These are phyloP conservation scores for Dendrothele bispora DNA, from an alignment of 768 basidiomycete species.

Conservation along the genomic window DNA sequence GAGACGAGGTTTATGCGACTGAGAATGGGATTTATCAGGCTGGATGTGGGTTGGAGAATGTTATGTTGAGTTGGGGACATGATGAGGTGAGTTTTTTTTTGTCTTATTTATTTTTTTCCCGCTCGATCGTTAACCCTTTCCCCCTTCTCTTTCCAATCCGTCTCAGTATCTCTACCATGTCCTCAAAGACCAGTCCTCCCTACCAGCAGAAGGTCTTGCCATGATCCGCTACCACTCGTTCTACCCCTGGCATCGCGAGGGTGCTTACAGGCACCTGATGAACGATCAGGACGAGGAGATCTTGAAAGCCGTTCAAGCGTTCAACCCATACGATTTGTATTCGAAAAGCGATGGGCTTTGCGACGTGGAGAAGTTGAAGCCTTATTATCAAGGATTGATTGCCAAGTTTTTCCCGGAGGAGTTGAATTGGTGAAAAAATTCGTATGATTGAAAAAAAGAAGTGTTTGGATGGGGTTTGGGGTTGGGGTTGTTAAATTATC, in stretches of 20 bases:
- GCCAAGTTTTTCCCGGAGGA: constrained; percentile 81
- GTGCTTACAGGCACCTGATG: constrained; percentile 78
- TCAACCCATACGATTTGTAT: constrained; percentile 96
- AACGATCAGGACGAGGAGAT: constrained; percentile 66
- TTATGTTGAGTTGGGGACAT: constrained; percentile 90
- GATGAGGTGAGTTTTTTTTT: constrained; percentile 69
- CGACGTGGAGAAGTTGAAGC: constrained; percentile 59
- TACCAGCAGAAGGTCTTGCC: constrained; percentile 79
- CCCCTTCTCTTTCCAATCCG: constrained; percentile 6
- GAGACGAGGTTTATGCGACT: constrained; percentile 66
- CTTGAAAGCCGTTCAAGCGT: constrained; percentile 75
- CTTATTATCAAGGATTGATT: constrained; percentile 84
- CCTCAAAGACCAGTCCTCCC: constrained; percentile 76
- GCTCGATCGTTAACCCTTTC: background rate
- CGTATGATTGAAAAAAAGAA: background rate
- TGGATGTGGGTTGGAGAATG: constrained; percentile 80
- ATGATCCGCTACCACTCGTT: constrained; percentile 97
- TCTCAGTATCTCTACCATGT: constrained; percentile 89
- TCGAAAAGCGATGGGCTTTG: constrained; percentile 80
- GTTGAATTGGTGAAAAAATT: constrained; percentile 66
- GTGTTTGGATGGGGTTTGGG: background rate
- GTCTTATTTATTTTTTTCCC: constrained; percentile 4
- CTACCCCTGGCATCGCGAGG: constrained; percentile 88
- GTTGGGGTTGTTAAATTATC: no score
- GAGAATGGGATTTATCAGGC: constrained; percentile 76